Evolutionary conservation across 257 asterid genomes (phyloP).

Genomic region (Penstemon barbatus): DNA sequence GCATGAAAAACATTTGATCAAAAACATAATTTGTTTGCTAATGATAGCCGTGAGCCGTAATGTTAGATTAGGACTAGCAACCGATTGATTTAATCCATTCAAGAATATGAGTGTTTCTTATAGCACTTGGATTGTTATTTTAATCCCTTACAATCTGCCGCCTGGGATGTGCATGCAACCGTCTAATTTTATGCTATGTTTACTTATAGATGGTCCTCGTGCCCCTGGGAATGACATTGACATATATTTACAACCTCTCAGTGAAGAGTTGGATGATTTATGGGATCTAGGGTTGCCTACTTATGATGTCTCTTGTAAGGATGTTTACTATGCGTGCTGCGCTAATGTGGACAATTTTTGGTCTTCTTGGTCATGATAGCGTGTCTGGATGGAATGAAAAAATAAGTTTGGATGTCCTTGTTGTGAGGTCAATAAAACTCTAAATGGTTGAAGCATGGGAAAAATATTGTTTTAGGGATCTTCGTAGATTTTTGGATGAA

Average conservation of each 20-base stretch:
- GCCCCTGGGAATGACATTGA: slow-evolving; percentile 4
- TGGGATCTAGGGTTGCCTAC: neutral
- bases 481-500: neutral
- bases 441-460: neutral
- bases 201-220: slow-evolving; percentile 1
- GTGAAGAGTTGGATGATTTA: slow-evolving; percentile 14
- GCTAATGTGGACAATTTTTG: slow-evolving; percentile 11
- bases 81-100: slow-evolving; percentile 24
- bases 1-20: slow-evolving; percentile 19
- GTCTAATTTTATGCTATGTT: slow-evolving; percentile 7
- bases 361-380: neutral
- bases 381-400: slow-evolving; percentile 12
- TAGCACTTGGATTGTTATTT: slow-evolving; percentile 23
- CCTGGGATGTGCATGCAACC: slow-evolving; percentile 22
- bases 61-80: slow-evolving; percentile 24
- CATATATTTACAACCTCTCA: neutral
- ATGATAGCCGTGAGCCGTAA: neutral
- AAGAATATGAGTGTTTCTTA: slow-evolving; percentile 16
- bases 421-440: neutral
- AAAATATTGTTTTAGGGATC: neutral
- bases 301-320: neutral
- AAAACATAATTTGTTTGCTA: neutral
- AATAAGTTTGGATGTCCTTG: neutral
- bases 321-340: neutral
- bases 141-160: slow-evolving; percentile 22